Conservation (phyloP, 805 yeast species). For the Lipomyces spencermartinsiae region DNA sequence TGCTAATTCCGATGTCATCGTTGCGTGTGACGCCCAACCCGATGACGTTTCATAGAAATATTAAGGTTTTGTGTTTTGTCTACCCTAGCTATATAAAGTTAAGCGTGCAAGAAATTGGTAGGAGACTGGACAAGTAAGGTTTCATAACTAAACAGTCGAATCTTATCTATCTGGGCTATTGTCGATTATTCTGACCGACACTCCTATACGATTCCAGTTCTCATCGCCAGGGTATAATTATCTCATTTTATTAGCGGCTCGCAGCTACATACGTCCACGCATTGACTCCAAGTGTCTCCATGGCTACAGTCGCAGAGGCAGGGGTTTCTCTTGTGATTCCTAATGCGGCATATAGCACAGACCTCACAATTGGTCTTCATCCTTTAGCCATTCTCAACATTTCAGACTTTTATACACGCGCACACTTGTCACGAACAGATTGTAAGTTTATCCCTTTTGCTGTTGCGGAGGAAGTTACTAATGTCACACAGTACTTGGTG, state of each 20-base stretch:
- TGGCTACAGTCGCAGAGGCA: slow-evolving; percentile 3
- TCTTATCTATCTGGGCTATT: not conserved
- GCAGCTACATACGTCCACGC: not conserved
- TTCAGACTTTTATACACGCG: slow-evolving; percentile 46
- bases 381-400: slow-evolving; percentile 48
- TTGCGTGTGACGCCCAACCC: no score
- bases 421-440: slow-evolving; percentile 23
- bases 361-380: slow-evolving; percentile 42
- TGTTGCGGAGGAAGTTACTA: not conserved
- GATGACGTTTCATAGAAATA: no score
- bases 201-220: not conserved
- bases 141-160: not conserved
- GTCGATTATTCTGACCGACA: not conserved
- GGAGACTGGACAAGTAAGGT: no score
- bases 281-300: not conserved
- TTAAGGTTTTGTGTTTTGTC: not conserved
- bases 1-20: not conserved
- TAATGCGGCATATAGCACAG: slow-evolving; percentile 17
- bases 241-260: not conserved
- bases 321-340: slow-evolving; percentile 19
- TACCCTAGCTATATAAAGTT: no score
- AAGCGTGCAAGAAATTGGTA: no score
- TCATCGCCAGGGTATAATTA: not conserved
- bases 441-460: slow-evolving; percentile 34
- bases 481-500: slow-evolving; percentile 43